Evolutionary conservation across 2,329 filamentous ascomycete genomes (phyloP).

Genomic region (Nemania sp.): DNA sequence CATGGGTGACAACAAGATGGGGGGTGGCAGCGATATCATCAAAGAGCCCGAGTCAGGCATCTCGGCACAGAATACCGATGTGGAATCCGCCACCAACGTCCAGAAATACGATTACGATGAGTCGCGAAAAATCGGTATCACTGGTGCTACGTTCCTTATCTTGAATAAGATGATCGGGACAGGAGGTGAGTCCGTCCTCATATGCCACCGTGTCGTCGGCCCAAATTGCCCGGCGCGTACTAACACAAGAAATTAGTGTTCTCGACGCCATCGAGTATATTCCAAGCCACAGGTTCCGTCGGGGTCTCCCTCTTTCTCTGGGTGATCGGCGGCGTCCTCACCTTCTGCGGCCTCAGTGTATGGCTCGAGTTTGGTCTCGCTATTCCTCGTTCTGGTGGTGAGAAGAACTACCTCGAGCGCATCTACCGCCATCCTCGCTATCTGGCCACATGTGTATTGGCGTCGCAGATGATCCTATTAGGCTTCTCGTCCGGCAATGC

Average conservation of each 20-base stretch:
- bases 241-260: slow-evolving; percentile 56
- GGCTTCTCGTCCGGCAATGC: slow-evolving; percentile 71
- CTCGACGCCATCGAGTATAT: slow-evolving; percentile 66
- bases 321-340: slow-evolving; percentile 61
- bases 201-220: not conserved
- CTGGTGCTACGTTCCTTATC: slow-evolving; percentile 66
- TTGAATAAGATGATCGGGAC: slow-evolving; percentile 71
- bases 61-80: slow-evolving; percentile 35
- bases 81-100: slow-evolving; percentile 43
- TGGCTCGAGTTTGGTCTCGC: slow-evolving; percentile 73
- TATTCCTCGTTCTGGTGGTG: slow-evolving; percentile 71
- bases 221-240: not conserved
- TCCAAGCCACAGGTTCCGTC: slow-evolving; percentile 64
- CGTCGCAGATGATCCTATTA: slow-evolving; percentile 70
- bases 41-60: slow-evolving; percentile 40
- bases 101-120: slow-evolving; percentile 49
- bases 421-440: slow-evolving; percentile 70
- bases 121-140: slow-evolving; percentile 63
- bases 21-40: slow-evolving; percentile 23
- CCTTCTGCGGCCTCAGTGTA: slow-evolving; percentile 69
- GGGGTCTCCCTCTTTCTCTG: slow-evolving; percentile 57
- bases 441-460: slow-evolving; percentile 69
- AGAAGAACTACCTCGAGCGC: slow-evolving; percentile 76
- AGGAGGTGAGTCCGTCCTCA: slow-evolving; percentile 58
- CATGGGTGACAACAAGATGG: slow-evolving; percentile 35